Conservation (phyloP, 768 basidiomycete genomes). For the Pilatotrama ljubarskyi region DNA sequence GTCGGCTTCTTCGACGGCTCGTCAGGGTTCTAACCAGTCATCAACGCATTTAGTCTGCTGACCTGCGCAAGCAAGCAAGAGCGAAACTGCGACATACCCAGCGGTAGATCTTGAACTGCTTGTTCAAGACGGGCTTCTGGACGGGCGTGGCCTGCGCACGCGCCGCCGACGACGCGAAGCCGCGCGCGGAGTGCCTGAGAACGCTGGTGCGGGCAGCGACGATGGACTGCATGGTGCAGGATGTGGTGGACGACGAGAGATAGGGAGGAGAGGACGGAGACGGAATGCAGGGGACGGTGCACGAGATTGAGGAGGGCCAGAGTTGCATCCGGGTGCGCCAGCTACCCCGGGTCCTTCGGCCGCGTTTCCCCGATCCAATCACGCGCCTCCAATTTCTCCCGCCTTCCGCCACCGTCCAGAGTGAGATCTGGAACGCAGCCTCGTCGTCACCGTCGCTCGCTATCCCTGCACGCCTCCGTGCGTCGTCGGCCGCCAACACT, state of each 20-base stretch:
- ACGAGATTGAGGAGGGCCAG: conserved; percentile 14
- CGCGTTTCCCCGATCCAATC: conserved; percentile 24
- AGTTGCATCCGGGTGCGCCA: conserved; percentile 13
- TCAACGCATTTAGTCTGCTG: conserved; percentile 7
- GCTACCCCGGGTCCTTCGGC: conserved; percentile 21
- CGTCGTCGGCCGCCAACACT: neutral
- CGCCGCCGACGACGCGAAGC: conserved; percentile 34
- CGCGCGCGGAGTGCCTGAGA: conserved; percentile 21
- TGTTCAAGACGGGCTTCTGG: conserved; percentile 72
- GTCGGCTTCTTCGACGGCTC: conserved; percentile 88
- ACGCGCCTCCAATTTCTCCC: conserved; percentile 18
- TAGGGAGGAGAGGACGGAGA: conserved; percentile 4
- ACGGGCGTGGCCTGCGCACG: conserved; percentile 46
- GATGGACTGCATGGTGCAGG: conserved; percentile 48
- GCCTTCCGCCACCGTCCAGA: conserved; percentile 11
- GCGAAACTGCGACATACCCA: conserved; percentile 65
- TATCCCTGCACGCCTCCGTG: neutral
- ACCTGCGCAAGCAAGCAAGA: neutral
- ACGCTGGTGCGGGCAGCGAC: conserved; percentile 36
- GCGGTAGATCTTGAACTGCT: conserved; percentile 99
- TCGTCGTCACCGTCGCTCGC: conserved; percentile 6
- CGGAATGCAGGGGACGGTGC: conserved; percentile 5
- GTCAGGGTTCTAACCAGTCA: conserved; percentile 76
- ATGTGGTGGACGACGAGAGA: neutral
- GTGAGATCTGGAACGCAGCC: conserved; percentile 10